These are phyloP conservation scores for Cyberlindnera mississippiensis DNA, from an alignment of 805 yeast genomes.

Conservation along the genomic window DNA sequence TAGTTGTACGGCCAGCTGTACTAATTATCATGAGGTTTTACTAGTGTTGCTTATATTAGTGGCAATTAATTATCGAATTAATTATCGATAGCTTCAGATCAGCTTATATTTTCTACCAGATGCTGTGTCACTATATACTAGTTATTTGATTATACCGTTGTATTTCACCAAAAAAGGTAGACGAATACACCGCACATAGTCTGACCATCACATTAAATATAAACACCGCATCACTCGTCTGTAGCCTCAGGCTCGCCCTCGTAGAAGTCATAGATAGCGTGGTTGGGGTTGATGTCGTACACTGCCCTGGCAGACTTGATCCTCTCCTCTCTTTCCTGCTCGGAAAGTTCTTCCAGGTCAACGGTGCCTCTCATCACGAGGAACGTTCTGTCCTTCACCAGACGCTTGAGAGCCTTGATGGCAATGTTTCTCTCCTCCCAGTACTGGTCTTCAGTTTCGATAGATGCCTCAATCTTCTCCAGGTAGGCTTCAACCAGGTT, in stretches of 20 bases:
- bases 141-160: too few species aligned
- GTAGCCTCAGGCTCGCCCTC: conserved; percentile 13
- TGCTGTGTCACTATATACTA: too few species aligned
- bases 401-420: conserved; percentile 73
- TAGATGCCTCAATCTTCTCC: conserved; percentile 62
- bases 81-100: too few species aligned
- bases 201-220: too few species aligned
- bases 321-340: conserved; percentile 24
- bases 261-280: conserved; percentile 61
- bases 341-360: conserved; percentile 23
- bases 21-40: too few species aligned
- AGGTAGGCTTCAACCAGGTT: conserved; percentile 81
- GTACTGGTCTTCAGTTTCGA: conserved; percentile 66
- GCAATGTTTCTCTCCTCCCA: conserved; percentile 68
- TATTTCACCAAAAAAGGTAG: too few species aligned
- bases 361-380: conserved; percentile 55
- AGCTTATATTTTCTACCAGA: too few species aligned
- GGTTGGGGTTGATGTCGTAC: conserved; percentile 64
- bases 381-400: conserved; percentile 80
- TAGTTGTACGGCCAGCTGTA: too few species aligned
- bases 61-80: too few species aligned
- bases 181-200: too few species aligned
- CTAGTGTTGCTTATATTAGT: too few species aligned
- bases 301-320: conserved; percentile 29
- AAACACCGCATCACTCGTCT: too few species aligned